Conservation (phyloP, 2,329 filamentous ascomycete species). For the Penicillium sp. region DNA sequence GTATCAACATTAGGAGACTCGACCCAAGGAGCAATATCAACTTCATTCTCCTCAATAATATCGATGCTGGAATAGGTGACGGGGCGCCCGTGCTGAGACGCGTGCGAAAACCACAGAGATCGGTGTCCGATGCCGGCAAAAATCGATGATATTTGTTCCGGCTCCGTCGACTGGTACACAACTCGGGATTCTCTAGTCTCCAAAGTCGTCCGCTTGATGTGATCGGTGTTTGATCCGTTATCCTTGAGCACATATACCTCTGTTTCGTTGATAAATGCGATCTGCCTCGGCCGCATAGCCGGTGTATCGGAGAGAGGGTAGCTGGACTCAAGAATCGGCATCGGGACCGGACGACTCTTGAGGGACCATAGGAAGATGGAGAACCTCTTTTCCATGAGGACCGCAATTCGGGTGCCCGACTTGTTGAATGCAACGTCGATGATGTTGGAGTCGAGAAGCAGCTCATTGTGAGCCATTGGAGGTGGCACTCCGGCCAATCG, state of each 20-base stretch:
- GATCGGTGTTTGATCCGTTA: conserved; percentile 26
- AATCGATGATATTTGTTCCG: conserved; percentile 36
- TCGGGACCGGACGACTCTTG: conserved; percentile 39
- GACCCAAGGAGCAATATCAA: conserved; percentile 23
- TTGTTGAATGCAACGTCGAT: conserved; percentile 71
- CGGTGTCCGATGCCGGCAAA: conserved; percentile 35
- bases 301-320: conserved; percentile 31
- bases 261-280: conserved; percentile 44
- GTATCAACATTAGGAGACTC: conserved; percentile 36
- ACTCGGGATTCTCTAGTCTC: conserved; percentile 31
- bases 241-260: conserved; percentile 43
- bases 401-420: conserved; percentile 61
- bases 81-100: conserved; percentile 21
- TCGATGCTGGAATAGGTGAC: conserved; percentile 33
- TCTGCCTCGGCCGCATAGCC: conserved; percentile 40
- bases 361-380: conserved; percentile 67
- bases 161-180: conserved; percentile 30
- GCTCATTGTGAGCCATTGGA: conserved; percentile 80
- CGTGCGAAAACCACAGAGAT: conserved; percentile 38
- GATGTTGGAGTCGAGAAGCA: conserved; percentile 58
- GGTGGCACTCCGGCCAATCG: conserved; percentile 81
- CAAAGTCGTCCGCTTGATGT: conserved; percentile 33
- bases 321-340: conserved; percentile 38
- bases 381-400: conserved; percentile 64
- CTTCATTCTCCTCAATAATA: conserved; percentile 13